Conservation (phyloP, 352 stramenopile genomes). For the Globisporangium radiosum region DNA sequence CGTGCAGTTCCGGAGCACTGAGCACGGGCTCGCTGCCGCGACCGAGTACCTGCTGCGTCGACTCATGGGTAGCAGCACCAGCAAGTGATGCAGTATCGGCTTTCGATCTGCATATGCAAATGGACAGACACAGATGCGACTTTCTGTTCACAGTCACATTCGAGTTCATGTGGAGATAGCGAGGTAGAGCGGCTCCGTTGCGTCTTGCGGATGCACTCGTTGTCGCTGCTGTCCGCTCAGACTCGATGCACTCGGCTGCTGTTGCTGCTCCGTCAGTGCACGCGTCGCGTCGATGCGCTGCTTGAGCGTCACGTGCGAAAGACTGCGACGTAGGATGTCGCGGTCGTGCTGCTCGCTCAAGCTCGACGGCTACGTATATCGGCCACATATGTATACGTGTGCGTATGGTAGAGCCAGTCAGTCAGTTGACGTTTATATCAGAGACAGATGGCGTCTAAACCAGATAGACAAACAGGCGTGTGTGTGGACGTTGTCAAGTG, state of each 20-base stretch:
- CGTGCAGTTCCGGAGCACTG: conserved; percentile 49
- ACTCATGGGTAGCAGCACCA: conserved; percentile 11
- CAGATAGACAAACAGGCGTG: no score
- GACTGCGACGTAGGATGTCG: conserved; percentile 48
- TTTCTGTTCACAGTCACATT: neutral
- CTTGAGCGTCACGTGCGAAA: conserved; percentile 54
- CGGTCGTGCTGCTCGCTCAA: conserved; percentile 21
- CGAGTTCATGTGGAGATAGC: conserved; percentile 50
- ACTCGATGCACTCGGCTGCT: neutral
- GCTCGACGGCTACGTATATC: neutral
- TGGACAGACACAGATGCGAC: no score
- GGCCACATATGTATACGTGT: neutral
- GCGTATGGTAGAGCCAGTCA: neutral
- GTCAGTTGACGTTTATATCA: no score
- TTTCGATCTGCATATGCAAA: no score
- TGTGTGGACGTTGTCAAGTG: no score
- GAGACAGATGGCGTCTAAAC: no score
- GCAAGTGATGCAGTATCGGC: no score
- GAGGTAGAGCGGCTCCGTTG: conserved; percentile 29
- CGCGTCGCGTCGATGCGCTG: conserved; percentile 25
- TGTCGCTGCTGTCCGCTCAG: conserved; percentile 3
- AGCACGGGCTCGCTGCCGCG: conserved; percentile 45
- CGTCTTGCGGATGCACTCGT: conserved; percentile 9
- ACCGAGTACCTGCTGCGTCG: conserved; percentile 40
- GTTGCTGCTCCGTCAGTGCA: neutral